Evolutionary conservation across 2,329 filamentous ascomycete genomes (phyloP), one percentile per base, ranked within the genome.

Genomic region (Amauroascus niger): DNA sequence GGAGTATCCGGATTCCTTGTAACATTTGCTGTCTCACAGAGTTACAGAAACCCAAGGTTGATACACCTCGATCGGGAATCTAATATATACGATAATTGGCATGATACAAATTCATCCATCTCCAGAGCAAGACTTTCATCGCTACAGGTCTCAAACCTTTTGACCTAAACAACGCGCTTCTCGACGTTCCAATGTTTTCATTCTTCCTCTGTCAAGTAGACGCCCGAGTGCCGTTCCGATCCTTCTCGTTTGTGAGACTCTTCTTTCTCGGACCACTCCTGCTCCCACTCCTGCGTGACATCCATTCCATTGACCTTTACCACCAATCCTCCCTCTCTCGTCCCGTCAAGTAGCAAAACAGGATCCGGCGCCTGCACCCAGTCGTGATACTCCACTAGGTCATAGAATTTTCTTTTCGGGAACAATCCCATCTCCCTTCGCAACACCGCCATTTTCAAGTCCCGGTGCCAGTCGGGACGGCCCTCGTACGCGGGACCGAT

Each of bases 351-450:
- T 35, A 51, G 18, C 24, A 51, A 24, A 2, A 51, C 24, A 16
- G 49, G 49, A 6, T 33, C 28, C 16, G 16, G 26, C 37, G 26
- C 41, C n/a, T n/a, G 24, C 7, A 22, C 39, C 49, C 49, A 51
- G 13, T 32, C 26, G 6, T 44, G 26, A 8, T 32, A 44, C 13
- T 43, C 24, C 6, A 43, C 26, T 24, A 32, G 22, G 5, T 51
- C 49, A 33, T 51, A 51, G 13, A 43, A 51, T 13, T 51, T 51
- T 22, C 37, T 32, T 35, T 51, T 51, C 22, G 39, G 49, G n/a
- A 3, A n/a, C 2, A 43, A n/a, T 4, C 49, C 37, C 8, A 51
- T 20, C 37, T 51, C 49, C 9, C 39, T 35, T 20, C 49, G 37
- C 39, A 51, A 33, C 2, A 44, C 28, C 9, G 49, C 49, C 49